Base-by-base conservation (phyloP, 176 grass and related monocot genomes). In the Bothriochloa decipiens region DNA sequence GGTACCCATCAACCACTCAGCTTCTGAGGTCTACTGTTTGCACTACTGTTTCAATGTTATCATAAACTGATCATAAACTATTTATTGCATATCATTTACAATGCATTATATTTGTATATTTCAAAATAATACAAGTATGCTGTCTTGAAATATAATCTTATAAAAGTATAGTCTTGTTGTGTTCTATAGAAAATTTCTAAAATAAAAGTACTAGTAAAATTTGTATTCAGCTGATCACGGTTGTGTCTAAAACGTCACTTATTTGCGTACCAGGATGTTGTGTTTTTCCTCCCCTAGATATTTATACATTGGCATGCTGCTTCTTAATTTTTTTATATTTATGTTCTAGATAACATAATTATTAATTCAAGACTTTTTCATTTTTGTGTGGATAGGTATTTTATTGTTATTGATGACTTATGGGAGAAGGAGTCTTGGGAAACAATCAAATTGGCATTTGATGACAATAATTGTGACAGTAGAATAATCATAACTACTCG, bases 401-500 rank as follows among this genome's bases (percentile, higher is more conserved):
- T 46, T 13, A 46, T 46, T 46, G 43, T 46, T 46, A 13, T 46
- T 46, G 43, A 46, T 46, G 43, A 46, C 11, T 11, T 46, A 46
- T 46, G 43, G 43, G 43, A 46, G 11, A 3, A 2, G 1, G 2
- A 46, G 11, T 46, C 11, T 13, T 46, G 43, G 43, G 2, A 63
- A 64, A 13, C 14, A 26, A 80, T 80, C 40, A 65, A 7, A n/a
- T 41, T 25, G 26, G 77, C 55, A 1, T 11, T 80, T 11, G 0
- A 17, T 9, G 55, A 66, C 1, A 66, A 66, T 22, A 65, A 66
- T 43, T 3, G 11, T 66, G 55, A 6, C 17, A 18, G 55, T 23
- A 40, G 55, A 66, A 22, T 80, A 65, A 40, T 80, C 2, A 66
- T n/a, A 17, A 80, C 77, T 37, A 80, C 55, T 13, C 77, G 55